These are phyloP conservation scores for Nyctanthes arbortristis DNA, from an alignment of 257 asterid genomes.

Conservation along the genomic window DNA sequence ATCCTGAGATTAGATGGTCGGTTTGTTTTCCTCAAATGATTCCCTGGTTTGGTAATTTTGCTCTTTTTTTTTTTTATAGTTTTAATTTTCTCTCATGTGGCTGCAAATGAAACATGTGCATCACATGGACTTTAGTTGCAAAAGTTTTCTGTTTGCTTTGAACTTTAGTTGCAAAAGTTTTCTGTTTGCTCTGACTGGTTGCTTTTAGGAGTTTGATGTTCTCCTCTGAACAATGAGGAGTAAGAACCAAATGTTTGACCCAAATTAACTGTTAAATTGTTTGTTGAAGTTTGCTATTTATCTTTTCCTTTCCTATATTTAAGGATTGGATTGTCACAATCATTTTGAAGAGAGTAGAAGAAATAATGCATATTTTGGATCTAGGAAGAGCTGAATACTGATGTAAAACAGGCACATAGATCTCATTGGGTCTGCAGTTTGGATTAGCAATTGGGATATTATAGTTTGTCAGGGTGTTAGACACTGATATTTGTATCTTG, in stretches of 20 bases:
- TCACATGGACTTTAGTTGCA: no score
- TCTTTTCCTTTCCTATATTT: not conserved
- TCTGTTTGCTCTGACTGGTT: not conserved
- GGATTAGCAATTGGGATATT: no score
- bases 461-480: not conserved
- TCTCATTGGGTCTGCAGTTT: not conserved
- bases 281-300: not conserved
- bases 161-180: not conserved
- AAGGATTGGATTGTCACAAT: not conserved
- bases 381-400: not conserved
- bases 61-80: no score
- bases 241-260: not conserved
- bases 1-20: not conserved
- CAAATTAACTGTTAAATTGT: not conserved
- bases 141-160: not conserved
- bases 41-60: not conserved
- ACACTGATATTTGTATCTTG: not conserved
- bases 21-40: not conserved
- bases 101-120: not conserved
- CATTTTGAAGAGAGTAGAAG: not conserved
- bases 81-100: not conserved
- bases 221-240: not conserved
- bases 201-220: not conserved
- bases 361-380: not conserved
- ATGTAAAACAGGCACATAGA: not conserved